These are phyloP conservation scores for Prunus persica DNA, from an alignment of 306 rosid genomes.

Conservation along the genomic window Prunus_persica_NCBIv2 NC_034011.1:18676001-18676500, in stretches of 20 bases:
- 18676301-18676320: neutral
- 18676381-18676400: neutral
- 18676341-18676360: neutral
- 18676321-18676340: neutral
- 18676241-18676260: neutral
- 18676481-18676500: neutral
- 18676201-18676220: neutral
- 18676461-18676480: neutral
- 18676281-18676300: no score
- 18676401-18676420: neutral
- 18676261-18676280: no score
- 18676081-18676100: neutral
- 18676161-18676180: neutral
- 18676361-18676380: neutral
- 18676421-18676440: neutral
- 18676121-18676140: neutral
- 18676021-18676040: neutral
- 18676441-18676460: neutral
- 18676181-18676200: neutral
- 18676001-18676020: neutral
- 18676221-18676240: neutral
- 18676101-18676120: neutral
- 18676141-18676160: neutral
- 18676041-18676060: neutral
- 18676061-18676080: neutral